Conservation (phyloP, 805 yeast species). For the Yarrowia hollandica region DNA sequence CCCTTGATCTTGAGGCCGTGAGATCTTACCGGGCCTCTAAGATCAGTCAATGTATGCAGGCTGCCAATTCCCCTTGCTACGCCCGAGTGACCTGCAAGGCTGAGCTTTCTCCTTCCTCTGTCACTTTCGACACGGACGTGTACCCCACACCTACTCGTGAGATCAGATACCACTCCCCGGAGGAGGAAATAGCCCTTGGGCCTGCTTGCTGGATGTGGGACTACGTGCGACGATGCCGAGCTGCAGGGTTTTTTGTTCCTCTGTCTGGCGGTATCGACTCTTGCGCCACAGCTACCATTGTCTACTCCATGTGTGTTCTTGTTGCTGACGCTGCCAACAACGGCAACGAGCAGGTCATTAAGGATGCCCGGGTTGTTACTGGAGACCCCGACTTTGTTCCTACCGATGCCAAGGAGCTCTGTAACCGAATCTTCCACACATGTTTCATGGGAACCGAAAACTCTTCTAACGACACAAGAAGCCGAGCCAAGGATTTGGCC, state of each 20-base stretch:
- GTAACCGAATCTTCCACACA: slow-evolving; percentile 77
- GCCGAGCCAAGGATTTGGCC: slow-evolving; percentile 77
- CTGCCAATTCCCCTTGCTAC: slow-evolving; percentile 43
- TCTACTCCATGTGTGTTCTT: slow-evolving; percentile 88
- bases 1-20: slow-evolving; percentile 90
- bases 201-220: slow-evolving; percentile 99
- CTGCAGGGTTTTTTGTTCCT: slow-evolving; percentile 91
- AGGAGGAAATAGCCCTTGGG: slow-evolving; percentile 95
- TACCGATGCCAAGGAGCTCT: slow-evolving; percentile 68
- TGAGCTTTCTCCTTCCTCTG: slow-evolving; percentile 30
- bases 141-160: slow-evolving; percentile 55
- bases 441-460: slow-evolving; percentile 95
- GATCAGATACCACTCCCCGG: slow-evolving; percentile 73
- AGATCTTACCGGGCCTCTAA: slow-evolving; percentile 74
- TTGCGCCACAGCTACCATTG: slow-evolving; percentile 95
- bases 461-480: slow-evolving; percentile 83
- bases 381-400: slow-evolving; percentile 66
- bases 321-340: slow-evolving; percentile 67
- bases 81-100: slow-evolving; percentile 36
- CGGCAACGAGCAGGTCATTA: slow-evolving; percentile 75
- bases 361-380: slow-evolving; percentile 70
- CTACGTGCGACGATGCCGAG: slow-evolving; percentile 83
- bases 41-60: slow-evolving; percentile 72
- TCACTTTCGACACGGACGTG: slow-evolving; percentile 57
- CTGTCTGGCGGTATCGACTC: slow-evolving; percentile 97